phyloP scores from a whole-genome alignment of 305 asterid genomes.

The Striga hermonthica region DNA sequence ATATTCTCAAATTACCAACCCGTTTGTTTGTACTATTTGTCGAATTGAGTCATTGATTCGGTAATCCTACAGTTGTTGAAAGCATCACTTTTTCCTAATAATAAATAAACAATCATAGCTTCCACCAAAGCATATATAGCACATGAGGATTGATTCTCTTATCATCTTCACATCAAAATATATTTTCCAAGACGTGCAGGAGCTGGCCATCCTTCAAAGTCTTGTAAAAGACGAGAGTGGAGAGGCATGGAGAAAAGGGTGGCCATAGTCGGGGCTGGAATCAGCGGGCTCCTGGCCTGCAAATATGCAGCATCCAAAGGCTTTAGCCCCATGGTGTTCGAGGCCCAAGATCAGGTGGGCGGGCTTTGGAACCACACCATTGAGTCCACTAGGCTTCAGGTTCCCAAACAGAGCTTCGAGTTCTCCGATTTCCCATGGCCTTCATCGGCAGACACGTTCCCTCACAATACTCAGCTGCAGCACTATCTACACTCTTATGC shows the following conservation, averaged over 20 bases:
- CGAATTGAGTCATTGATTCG: no score
- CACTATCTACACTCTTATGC: constrained; percentile 56
- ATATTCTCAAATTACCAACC: no score
- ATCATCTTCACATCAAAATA: no score
- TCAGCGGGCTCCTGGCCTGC: constrained; percentile 68
- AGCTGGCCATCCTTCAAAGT: no score
- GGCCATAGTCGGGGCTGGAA: constrained; percentile 60
- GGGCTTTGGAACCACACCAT: constrained; percentile 58
- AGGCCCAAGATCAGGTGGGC: constrained; percentile 42
- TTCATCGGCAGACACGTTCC: constrained; percentile 34
- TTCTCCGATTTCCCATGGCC: constrained; percentile 72
- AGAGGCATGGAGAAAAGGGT: constrained; percentile 41
- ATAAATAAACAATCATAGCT: no score
- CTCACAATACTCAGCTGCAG: constrained; percentile 35
- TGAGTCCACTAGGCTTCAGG: constrained; percentile 50
- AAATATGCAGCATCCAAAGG: constrained; percentile 50
- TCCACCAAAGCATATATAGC: no score
- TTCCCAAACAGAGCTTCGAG: constrained; percentile 31
- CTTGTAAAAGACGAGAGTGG: no score
- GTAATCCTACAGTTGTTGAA: no score
- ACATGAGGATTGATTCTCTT: no score
- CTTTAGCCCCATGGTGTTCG: constrained; percentile 47
- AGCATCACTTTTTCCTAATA: no score
- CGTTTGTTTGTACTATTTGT: no score
- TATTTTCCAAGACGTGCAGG: no score